Conservation (phyloP, 129 eudicot genomes). For the Helichrysum umbraculigerum region DNA sequence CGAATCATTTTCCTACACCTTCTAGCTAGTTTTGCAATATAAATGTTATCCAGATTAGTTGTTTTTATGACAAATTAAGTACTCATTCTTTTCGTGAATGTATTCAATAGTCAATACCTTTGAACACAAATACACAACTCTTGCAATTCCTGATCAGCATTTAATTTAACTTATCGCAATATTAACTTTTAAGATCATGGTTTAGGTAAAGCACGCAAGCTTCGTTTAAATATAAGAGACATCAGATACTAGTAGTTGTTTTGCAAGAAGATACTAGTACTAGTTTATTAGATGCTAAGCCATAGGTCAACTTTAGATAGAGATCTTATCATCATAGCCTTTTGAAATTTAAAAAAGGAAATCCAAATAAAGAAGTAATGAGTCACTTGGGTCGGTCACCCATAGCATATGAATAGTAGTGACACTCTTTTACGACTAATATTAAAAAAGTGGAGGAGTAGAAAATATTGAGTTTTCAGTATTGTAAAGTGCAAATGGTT, state of each 20-base stretch:
- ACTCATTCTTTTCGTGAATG: too few relatives aligned
- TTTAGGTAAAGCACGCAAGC: conserved; percentile 9
- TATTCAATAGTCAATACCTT: too few relatives aligned
- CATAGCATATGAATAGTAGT: too few relatives aligned
- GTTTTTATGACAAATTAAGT: too few relatives aligned
- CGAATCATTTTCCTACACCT: too few relatives aligned
- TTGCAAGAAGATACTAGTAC: conserved; percentile 24
- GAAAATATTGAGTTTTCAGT: too few relatives aligned
- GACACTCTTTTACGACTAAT: too few relatives aligned
- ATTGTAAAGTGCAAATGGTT: too few relatives aligned
- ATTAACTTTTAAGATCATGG: conserved; percentile 5
- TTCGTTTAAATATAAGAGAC: conserved; percentile 6
- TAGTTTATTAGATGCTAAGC: conserved; percentile 19
- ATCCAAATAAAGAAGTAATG: too few relatives aligned
- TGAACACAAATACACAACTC: neutral
- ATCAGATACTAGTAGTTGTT: conserved; percentile 17
- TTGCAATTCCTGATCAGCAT: neutral
- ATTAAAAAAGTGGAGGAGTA: too few relatives aligned
- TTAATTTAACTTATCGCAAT: conserved; percentile 6
- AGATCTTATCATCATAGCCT: conserved; percentile 9
- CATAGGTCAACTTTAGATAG: conserved; percentile 31
- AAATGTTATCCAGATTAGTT: too few relatives aligned
- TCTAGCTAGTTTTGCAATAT: too few relatives aligned
- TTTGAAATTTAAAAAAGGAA: conserved; percentile 2
- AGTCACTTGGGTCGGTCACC: neutral